Evolutionary conservation across 2,329 filamentous ascomycete species (phyloP), one percentile per base, ranked within the genome.

Genomic region (Colletotrichum kahawae): DNA sequence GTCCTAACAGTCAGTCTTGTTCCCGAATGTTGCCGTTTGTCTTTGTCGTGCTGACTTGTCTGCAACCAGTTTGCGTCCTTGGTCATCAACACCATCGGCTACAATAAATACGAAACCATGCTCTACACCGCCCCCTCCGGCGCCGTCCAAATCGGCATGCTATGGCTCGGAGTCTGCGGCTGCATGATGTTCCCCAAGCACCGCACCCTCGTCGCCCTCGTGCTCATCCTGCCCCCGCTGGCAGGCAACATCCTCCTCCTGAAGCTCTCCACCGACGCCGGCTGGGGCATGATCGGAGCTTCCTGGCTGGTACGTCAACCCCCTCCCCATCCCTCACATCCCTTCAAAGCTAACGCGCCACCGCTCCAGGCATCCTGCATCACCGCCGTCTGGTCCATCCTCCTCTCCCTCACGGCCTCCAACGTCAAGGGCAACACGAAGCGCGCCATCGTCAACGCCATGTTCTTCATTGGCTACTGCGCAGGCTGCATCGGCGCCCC

Each of bases 391-490:
- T 85, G 84, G 84, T 84, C 83, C 5, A 84, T 87, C 27, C 81
- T 87, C 1, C 82, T 88, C 10, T 85, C 82, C 2, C 82, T 89
- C 2, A 83, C 82, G 2, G 87, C 87, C 1, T 89, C 87, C 4
- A 89, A 89, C 70, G 83, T 89, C 31, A 87, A 88, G 67, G 87
- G 88, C 0, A 89, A 89, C 78, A 89, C 88, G 1, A 90, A 89
- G 77, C 84, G 85, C 5, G 81, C 87, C 10, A 81, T 86, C 4
- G 84, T 87, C 33, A 88, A 85, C 66, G 83, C 85, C 7, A 82
- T 88, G 78, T 89, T 88, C 79, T 89, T 89, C 79, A 86, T 89
- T 31, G 87, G 86, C 1, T 89, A 89, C 77, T 87, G 85, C 57
- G 86, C 81, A 21, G 86, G 86, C 0, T 89, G 89, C 75, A 87